A percentile compares a stretch with the other conserved stretches of the same genome.
These are phyloP conservation scores for Leersia perrieri DNA, from an alignment of 176 grass and related monocot genomes.

Conservation along the genomic window DNA sequence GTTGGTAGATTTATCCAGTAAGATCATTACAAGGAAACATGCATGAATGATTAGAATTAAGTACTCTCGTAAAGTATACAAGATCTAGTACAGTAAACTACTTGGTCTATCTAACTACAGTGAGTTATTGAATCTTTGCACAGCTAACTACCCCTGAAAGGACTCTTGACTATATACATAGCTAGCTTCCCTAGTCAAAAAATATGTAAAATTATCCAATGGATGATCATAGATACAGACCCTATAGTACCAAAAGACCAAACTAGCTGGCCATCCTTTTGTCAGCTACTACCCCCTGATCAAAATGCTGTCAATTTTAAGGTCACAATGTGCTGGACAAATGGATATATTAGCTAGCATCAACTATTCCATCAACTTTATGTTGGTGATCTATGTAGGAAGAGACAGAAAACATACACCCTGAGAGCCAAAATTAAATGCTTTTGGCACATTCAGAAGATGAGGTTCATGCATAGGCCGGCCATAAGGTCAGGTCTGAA, in stretches of 20 bases:
- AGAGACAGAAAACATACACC: slow-evolving; percentile 5
- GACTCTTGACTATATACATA: neutral
- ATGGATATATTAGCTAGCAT: neutral
- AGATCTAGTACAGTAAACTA: neutral
- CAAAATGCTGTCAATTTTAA: slow-evolving; percentile 6
- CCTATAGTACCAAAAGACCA: slow-evolving; percentile 5
- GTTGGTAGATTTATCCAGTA: neutral
- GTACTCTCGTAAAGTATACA: neutral
- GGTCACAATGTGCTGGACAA: neutral
- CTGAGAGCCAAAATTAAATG: slow-evolving; percentile 17
- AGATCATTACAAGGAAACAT: neutral
- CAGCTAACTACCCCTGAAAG: neutral
- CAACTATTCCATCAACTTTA: neutral
- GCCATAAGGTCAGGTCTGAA: neutral
- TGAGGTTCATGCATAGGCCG: neutral
- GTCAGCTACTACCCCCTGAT: slow-evolving; percentile 5
- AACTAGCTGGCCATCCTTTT: neutral
- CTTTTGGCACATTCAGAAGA: neutral
- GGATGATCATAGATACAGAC: neutral
- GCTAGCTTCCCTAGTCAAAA: neutral
- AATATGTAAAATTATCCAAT: neutral
- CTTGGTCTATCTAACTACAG: neutral
- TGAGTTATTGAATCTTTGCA: neutral
- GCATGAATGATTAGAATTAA: neutral
- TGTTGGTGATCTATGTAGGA: neutral